phyloP scores from a whole-genome alignment of 257 asterid genomes.

The Thymus mandschuricus region DNA sequence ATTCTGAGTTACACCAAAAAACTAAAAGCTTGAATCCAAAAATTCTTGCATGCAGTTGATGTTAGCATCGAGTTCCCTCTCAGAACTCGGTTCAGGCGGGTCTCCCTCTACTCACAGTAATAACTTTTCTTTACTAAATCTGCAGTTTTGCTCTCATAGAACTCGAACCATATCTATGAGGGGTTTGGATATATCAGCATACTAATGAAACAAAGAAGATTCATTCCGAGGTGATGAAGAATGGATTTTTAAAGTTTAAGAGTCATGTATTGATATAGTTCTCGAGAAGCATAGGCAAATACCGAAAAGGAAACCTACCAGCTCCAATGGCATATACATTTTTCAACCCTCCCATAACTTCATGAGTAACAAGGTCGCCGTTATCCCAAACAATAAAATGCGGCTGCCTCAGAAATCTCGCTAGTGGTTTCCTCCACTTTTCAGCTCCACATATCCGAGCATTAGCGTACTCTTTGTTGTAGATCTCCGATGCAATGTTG shows the following conservation, averaged over 20 bases:
- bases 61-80: background rate
- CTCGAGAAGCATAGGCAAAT: background rate
- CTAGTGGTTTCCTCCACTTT: constrained; percentile 87
- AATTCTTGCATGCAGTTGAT: background rate
- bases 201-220: background rate
- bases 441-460: constrained; percentile 92
- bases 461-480: constrained; percentile 88
- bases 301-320: constrained; percentile 47
- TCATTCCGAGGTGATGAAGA: background rate
- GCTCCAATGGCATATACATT: constrained; percentile 93
- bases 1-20: background rate
- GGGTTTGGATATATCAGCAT: background rate
- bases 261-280: background rate
- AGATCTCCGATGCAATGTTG: constrained; percentile 88
- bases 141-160: too few species aligned
- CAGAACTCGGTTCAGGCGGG: background rate
- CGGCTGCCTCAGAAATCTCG: constrained; percentile 85
- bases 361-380: constrained; percentile 86
- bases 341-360: constrained; percentile 93
- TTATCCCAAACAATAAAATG: constrained; percentile 95
- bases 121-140: too few species aligned
- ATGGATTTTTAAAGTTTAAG: background rate
- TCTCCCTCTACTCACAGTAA: background rate
- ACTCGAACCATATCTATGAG: background rate
- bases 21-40: background rate